phyloP scores from a whole-genome alignment of 129 eudicot genomes.

The Scalesia atractyloides region DNA sequence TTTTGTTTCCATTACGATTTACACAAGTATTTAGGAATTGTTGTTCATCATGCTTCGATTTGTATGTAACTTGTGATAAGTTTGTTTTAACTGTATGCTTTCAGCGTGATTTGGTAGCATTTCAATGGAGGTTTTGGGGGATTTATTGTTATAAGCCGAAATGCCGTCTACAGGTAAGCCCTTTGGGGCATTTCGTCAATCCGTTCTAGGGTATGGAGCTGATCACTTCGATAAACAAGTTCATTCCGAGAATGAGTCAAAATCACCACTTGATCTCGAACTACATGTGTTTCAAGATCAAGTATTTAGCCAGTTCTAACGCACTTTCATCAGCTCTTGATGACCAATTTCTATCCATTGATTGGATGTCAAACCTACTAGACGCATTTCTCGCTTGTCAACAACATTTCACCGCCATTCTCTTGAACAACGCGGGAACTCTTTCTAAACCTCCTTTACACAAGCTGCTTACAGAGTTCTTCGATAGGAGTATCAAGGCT shows the following conservation, averaged over 20 bases:
- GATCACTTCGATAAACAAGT: slow-evolving; percentile 48
- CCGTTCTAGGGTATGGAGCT: slow-evolving; percentile 47
- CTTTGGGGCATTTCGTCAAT: slow-evolving; percentile 60
- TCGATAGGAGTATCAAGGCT: slow-evolving; percentile 68
- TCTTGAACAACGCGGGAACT: slow-evolving; percentile 39
- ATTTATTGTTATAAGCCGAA: slow-evolving; percentile 1
- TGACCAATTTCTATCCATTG: slow-evolving; percentile 58
- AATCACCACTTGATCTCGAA: slow-evolving; percentile 28
- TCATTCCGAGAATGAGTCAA: slow-evolving; percentile 47
- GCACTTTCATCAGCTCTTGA: slow-evolving; percentile 41
- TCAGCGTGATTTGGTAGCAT: slow-evolving; percentile 16
- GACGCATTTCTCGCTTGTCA: slow-evolving; percentile 60
- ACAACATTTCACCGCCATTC: slow-evolving; percentile 53
- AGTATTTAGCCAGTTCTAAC: slow-evolving; percentile 43
- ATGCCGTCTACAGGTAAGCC: slow-evolving; percentile 61
- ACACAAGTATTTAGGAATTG: too few species aligned
- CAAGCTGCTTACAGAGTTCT: slow-evolving; percentile 48
- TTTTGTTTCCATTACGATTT: too few species aligned
- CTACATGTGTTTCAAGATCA: slow-evolving; percentile 54
- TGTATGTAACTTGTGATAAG: too few species aligned
- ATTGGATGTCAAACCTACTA: slow-evolving; percentile 64
- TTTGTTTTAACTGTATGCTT: slow-evolving; percentile 15
- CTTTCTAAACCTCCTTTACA: slow-evolving; percentile 64
- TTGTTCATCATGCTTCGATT: too few species aligned
- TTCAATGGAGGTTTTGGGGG: slow-evolving; percentile 13